These are phyloP conservation scores for Penicillium macrosclerotiorum DNA, from an alignment of 495 filamentous ascomycete genomes.

Conservation along the genomic window DNA sequence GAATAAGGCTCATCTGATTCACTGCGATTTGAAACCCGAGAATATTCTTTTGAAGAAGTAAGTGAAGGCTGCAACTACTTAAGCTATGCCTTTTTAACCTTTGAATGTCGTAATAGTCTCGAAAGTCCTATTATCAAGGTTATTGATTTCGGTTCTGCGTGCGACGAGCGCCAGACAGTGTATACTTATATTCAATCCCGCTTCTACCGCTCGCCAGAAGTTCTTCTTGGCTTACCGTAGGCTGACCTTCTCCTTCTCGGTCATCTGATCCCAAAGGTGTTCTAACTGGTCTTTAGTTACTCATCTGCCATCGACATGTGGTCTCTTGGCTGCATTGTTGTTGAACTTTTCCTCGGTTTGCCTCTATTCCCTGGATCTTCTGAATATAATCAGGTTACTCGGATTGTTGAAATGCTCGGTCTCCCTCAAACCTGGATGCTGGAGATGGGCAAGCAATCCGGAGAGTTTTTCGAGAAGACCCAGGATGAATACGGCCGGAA, in stretches of 20 bases:
- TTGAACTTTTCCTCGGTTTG: slow-evolving; percentile 93
- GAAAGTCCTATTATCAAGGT: slow-evolving; percentile 99
- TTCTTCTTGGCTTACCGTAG: slow-evolving; percentile 84
- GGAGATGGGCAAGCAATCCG: slow-evolving; percentile 96
- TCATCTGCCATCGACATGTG: slow-evolving; percentile 99
- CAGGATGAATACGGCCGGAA: slow-evolving; percentile 89
- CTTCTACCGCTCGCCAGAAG: slow-evolving; percentile 97
- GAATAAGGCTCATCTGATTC: slow-evolving; percentile 95
- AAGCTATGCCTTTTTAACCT: background rate
- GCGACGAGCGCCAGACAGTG: slow-evolving; percentile 96
- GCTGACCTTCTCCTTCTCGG: slow-evolving; percentile 9
- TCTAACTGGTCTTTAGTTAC: slow-evolving; percentile 52
- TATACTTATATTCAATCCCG: slow-evolving; percentile 99
- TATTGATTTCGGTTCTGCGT: slow-evolving; percentile 98
- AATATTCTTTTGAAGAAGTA: slow-evolving; percentile 97
- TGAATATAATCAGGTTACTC: slow-evolving; percentile 96
- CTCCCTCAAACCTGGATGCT: slow-evolving; percentile 98
- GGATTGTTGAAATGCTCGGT: slow-evolving; percentile 98
- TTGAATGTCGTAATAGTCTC: slow-evolving; percentile 49
- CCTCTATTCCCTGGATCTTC: slow-evolving; percentile 97
- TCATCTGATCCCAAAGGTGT: background rate
- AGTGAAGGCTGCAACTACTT: slow-evolving; percentile 17
- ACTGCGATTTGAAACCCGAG: slow-evolving; percentile 98
- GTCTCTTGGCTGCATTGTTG: slow-evolving; percentile 98
- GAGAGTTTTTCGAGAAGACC: slow-evolving; percentile 95